These are phyloP conservation scores for Magnusiomyces sp. DNA, from an alignment of 1,139 yeast species.

Conservation along the genomic window DNA sequence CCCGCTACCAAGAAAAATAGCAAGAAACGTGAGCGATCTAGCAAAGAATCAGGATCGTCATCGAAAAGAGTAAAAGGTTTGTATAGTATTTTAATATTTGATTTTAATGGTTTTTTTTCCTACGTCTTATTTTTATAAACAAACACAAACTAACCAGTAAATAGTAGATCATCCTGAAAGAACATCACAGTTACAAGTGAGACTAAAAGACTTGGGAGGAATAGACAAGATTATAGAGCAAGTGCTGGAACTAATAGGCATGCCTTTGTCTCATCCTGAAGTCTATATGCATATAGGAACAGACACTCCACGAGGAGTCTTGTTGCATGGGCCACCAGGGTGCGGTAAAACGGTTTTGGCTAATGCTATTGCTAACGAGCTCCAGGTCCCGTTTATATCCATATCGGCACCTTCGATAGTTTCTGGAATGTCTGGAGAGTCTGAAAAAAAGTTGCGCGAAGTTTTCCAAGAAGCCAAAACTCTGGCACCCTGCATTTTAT, in stretches of 20 bases:
- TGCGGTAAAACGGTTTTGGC: slow-evolving; percentile 98
- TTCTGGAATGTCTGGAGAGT: slow-evolving; percentile 99
- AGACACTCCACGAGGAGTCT: slow-evolving; percentile 94
- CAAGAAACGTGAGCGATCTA: slow-evolving; percentile 27
- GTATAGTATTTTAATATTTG: slow-evolving; percentile 11
- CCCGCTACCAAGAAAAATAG: slow-evolving; percentile 27
- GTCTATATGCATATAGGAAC: slow-evolving; percentile 81
- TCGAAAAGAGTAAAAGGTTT: slow-evolving; percentile 40
- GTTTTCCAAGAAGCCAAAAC: slow-evolving; percentile 86
- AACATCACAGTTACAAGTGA: slow-evolving; percentile 31
- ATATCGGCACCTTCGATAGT: slow-evolving; percentile 95
- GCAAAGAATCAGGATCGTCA: slow-evolving; percentile 30
- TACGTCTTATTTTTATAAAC: neutral
- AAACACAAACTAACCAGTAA: slow-evolving; percentile 3
- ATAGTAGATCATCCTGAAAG: slow-evolving; percentile 16
- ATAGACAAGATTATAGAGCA: slow-evolving; percentile 76
- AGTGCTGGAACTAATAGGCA: slow-evolving; percentile 78
- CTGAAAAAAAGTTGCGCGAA: slow-evolving; percentile 88
- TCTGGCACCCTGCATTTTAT: slow-evolving; percentile 85
- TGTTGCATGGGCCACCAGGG: slow-evolving; percentile 97
- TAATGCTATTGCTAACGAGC: slow-evolving; percentile 89
- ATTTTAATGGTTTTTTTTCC: neutral
- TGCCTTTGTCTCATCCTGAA: slow-evolving; percentile 91
- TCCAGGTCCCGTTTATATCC: slow-evolving; percentile 85
- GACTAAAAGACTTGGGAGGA: slow-evolving; percentile 77